Base-by-base conservation (phyloP, 139 green algal species). In the Deuterostichococcus epilithicus region DNA sequence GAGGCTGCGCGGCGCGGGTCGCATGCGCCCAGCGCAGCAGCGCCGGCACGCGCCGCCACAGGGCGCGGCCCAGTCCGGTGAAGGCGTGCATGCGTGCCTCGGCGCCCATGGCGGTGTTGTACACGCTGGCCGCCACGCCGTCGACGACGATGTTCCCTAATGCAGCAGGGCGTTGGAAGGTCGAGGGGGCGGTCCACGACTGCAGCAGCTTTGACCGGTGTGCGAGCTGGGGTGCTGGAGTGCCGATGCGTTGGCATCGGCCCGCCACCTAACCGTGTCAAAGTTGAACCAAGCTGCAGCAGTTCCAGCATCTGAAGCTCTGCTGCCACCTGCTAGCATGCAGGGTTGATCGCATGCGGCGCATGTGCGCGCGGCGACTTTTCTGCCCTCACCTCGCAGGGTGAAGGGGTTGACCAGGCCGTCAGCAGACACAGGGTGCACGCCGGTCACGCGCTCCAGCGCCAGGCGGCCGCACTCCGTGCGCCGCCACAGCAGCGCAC, bases 101-200 rank as follows among this genome's bases (percentile, higher is more conserved):
- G 23, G 20, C 36, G 37, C 73, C 73, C 73, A 78, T 39, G 18
- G 67, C 39, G 38, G 36, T 63, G 39, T 78, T 78, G 73, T 78
- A 78, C 3, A 74, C 39, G 5, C 66, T 78, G 22, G 75, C 75
- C 0, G 59, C 75, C 38, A 80, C 32, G 35, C 75, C 75, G 74
- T 80, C 60, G 5, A 80, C 75, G 38, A 80, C 22, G 45, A 80
- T 80, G 34, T 36, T 80, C 35, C 75, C 75, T 32, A 30, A n/a
- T n/a, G n/a, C n/a, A n/a, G n/a, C n/a, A n/a, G n/a, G n/a, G n/a
- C n/a, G n/a, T n/a, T n/a, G n/a, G n/a, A n/a, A n/a, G n/a, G n/a
- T n/a, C n/a, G n/a, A n/a, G n/a, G n/a, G n/a, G n/a, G n/a, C n/a
- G n/a, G n/a, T n/a, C n/a, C n/a, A n/a, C n/a, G n/a, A n/a, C n/a